Percentiles rank a stretch among this genome's conserved stretches.
Conservation (phyloP, 75 land plant genomes). For the Selaginella moellendorffii region DNA sequence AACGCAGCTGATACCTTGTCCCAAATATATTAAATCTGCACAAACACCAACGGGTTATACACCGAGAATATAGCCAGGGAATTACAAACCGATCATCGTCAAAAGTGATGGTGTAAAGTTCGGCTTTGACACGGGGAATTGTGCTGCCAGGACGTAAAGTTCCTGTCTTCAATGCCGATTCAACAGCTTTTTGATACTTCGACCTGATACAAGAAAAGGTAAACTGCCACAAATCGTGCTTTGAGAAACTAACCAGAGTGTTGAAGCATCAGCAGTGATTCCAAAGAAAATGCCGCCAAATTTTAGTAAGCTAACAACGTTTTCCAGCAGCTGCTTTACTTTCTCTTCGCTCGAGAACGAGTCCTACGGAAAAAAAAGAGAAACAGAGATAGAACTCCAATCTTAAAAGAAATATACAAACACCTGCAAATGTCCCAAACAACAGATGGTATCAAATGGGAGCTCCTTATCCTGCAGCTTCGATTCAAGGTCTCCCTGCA, state of each 20-base stretch:
- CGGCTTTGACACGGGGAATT: slow-evolving; percentile 70
- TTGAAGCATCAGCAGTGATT: slow-evolving; percentile 93
- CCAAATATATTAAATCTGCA: slow-evolving; percentile 87
- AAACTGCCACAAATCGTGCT: neutral
- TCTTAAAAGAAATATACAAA: neutral
- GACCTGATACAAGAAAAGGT: slow-evolving; percentile 33
- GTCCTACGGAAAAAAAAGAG: slow-evolving; percentile 19
- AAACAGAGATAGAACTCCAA: neutral
- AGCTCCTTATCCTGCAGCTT: slow-evolving; percentile 41
- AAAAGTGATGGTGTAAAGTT: slow-evolving; percentile 75
- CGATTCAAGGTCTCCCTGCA: slow-evolving; percentile 51
- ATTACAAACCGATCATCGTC: slow-evolving; percentile 99
- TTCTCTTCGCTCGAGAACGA: slow-evolving; percentile 69
- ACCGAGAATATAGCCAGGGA: too few relatives aligned
- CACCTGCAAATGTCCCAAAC: slow-evolving; percentile 88
- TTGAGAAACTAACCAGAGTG: slow-evolving; percentile 63
- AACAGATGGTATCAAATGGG: slow-evolving; percentile 59
- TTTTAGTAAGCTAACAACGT: slow-evolving; percentile 65
- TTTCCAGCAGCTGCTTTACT: slow-evolving; percentile 56
- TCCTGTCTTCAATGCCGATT: slow-evolving; percentile 56
- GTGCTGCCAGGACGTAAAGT: slow-evolving; percentile 42
- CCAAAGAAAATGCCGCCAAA: slow-evolving; percentile 97
- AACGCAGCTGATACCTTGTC: slow-evolving; percentile 79
- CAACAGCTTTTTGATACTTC: slow-evolving; percentile 95
- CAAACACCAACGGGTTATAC: too few relatives aligned